Evolutionary conservation across 2,329 filamentous ascomycete species (phyloP).

Genomic region (Beauveria sp.): DNA sequence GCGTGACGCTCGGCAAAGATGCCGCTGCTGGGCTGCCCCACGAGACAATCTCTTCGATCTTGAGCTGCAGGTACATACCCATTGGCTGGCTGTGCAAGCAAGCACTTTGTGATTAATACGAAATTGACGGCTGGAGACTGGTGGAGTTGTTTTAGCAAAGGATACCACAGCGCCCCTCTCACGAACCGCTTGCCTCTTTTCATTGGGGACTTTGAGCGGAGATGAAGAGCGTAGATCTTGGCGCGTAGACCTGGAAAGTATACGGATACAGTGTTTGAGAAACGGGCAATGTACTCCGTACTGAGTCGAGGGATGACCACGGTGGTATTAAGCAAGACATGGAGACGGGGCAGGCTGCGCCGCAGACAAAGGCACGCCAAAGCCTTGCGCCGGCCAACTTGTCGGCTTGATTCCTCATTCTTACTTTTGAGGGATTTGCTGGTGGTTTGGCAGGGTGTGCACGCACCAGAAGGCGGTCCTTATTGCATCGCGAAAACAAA

Average conservation of each 20-base stretch:
- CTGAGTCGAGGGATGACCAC: not conserved
- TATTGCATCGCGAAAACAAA: too few species aligned
- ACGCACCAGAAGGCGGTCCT: not conserved
- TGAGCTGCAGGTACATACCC: not conserved
- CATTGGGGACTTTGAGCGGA: not conserved
- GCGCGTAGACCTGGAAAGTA: not conserved
- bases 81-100: not conserved
- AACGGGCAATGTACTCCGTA: not conserved
- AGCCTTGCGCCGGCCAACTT: too few species aligned
- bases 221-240: slow-evolving; percentile 3
- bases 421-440: too few species aligned
- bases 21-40: not conserved
- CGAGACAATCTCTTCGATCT: not conserved
- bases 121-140: not conserved
- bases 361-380: too few species aligned
- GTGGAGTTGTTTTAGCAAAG: not conserved
- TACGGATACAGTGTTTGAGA: not conserved
- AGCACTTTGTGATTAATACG: not conserved
- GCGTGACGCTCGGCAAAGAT: too few species aligned
- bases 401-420: too few species aligned
- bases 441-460: not conserved
- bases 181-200: not conserved
- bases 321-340: not conserved
- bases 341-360: too few species aligned
- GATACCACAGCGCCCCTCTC: not conserved